Evolutionary conservation across 352 stramenopile genomes (phyloP).

Genomic region (Thraustochytrium sp.): DNA sequence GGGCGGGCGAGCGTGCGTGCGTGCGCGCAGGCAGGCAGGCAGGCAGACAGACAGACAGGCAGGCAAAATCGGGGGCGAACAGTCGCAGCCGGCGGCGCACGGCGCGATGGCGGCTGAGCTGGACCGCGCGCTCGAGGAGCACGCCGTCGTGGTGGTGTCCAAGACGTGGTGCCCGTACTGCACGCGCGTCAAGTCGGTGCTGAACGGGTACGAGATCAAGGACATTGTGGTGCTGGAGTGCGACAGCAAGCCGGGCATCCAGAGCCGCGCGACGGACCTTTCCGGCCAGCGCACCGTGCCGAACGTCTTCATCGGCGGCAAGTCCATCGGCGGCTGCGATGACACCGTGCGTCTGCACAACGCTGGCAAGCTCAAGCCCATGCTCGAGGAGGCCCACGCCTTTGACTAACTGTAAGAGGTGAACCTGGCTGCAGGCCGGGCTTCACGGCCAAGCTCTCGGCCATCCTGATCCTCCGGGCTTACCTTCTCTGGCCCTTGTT

Average conservation of each 20-base stretch:
- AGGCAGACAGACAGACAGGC: too few species aligned
- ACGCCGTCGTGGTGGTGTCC: slow-evolving; percentile 33
- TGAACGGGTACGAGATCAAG: slow-evolving; percentile 36
- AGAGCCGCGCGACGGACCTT: slow-evolving; percentile 77
- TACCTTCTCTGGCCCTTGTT: too few species aligned
- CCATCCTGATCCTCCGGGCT: too few species aligned
- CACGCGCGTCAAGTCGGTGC: not conserved
- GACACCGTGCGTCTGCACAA: slow-evolving; percentile 75
- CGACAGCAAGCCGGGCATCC: slow-evolving; percentile 44
- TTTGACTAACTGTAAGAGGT: too few species aligned
- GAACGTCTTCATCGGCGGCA: slow-evolving; percentile 94
- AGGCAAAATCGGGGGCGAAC: too few species aligned
- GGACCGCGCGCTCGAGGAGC: not conserved
- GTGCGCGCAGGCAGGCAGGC: too few species aligned
- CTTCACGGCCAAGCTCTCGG: not conserved
- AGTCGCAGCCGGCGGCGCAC: too few species aligned
- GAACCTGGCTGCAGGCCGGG: too few species aligned
- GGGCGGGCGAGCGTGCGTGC: too few species aligned
- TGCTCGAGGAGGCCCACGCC: slow-evolving; percentile 56
- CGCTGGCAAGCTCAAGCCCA: slow-evolving; percentile 76
- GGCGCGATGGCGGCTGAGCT: slow-evolving; percentile 16
- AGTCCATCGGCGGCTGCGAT: slow-evolving; percentile 89
- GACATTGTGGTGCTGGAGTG: slow-evolving; percentile 8
- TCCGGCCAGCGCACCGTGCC: slow-evolving; percentile 90
- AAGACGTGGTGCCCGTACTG: slow-evolving; percentile 37